These are phyloP conservation scores for Candida buenavistaensis DNA, from an alignment of 1,139 yeast genomes.

Conservation along the genomic window DNA sequence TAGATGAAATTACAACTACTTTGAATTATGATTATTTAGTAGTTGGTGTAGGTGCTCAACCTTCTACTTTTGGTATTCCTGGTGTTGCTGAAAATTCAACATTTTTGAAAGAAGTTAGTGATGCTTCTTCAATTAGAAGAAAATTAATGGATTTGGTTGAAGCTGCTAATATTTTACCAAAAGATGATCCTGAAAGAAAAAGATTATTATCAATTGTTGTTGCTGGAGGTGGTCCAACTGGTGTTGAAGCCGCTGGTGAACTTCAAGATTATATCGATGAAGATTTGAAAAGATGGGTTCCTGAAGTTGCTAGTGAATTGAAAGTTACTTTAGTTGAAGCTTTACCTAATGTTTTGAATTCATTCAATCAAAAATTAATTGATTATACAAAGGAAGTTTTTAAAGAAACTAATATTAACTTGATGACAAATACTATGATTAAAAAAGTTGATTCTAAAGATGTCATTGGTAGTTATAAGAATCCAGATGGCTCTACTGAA, in stretches of 20 bases:
- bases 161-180: slow-evolving; percentile 75
- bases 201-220: slow-evolving; percentile 80
- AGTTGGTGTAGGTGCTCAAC: slow-evolving; percentile 90
- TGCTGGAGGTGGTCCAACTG: slow-evolving; percentile 97
- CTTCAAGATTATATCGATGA: slow-evolving; percentile 91
- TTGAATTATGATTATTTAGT: slow-evolving; percentile 77
- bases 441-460: slow-evolving; percentile 72
- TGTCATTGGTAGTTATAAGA: slow-evolving; percentile 71
- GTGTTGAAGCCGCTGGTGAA: slow-evolving; percentile 96
- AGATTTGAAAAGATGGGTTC: slow-evolving; percentile 87
- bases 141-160: slow-evolving; percentile 80
- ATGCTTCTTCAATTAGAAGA: slow-evolving; percentile 74
- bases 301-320: slow-evolving; percentile 78
- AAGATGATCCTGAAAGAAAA: slow-evolving; percentile 75
- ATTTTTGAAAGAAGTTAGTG: slow-evolving; percentile 84
- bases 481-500: slow-evolving; percentile 38
- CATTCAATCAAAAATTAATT: slow-evolving; percentile 81
- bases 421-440: slow-evolving; percentile 83
- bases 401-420: slow-evolving; percentile 73
- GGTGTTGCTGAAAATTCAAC: slow-evolving; percentile 88
- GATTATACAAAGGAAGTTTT: slow-evolving; percentile 83
- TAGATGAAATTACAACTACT: slow-evolving; percentile 48
- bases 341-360: slow-evolving; percentile 83
- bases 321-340: slow-evolving; percentile 88
- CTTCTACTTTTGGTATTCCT: slow-evolving; percentile 89